Base-by-base conservation (phyloP, 2,329 filamentous ascomycete species). In the Cordyceps fumosorosea region DNA sequence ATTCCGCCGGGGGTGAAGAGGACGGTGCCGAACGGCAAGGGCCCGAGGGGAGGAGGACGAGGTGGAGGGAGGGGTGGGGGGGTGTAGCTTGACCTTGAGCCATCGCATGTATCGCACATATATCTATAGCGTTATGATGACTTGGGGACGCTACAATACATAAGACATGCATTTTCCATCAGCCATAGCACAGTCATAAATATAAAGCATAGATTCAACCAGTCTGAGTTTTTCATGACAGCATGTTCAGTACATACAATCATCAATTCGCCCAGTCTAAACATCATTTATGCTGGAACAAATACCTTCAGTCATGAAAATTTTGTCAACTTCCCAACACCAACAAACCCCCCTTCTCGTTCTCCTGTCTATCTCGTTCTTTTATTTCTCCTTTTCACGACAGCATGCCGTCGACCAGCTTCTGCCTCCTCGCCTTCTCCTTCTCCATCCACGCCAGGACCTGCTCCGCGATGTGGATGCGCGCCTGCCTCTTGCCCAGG, bases 1-100 rank as follows among this genome's bases (percentile, higher is more conserved):
- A 76, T 93, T 68, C 91, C 89, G 58, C 77, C 80, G 53, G 79
- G 76, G 0, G 77, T 89, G 26, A 80, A 80, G 66, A 76, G 77
- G 32, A 75, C 74, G 60, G 69, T 76, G 44, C 83, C 82, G 22
- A 69, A 73, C 70, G 76, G 82, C 70, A 81, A 84, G 79, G 74
- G 77, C 63, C 65, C 78, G 66, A 66, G 79, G 64, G 71, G 75
- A 56, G 74, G 77, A 54, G 68, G 78, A 65, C 65, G 70, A 56
- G 65, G 65, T 45, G 64, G 65, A 44, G 6, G 45, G 18, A 45
- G 37, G 42, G 29, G 24, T n/a, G 32, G 18, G 56, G 29, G 1
- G 6, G 47, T 24, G 8, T 29, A 29, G 29, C 5, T 4, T 29
- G 29, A 29, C 29, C 29, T 29, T 7, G 29, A 29, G 29, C n/a